Evolutionary conservation across 1,284 basidiomycete species (phyloP).

Genomic region (Heliocybe sulcata): DNA sequence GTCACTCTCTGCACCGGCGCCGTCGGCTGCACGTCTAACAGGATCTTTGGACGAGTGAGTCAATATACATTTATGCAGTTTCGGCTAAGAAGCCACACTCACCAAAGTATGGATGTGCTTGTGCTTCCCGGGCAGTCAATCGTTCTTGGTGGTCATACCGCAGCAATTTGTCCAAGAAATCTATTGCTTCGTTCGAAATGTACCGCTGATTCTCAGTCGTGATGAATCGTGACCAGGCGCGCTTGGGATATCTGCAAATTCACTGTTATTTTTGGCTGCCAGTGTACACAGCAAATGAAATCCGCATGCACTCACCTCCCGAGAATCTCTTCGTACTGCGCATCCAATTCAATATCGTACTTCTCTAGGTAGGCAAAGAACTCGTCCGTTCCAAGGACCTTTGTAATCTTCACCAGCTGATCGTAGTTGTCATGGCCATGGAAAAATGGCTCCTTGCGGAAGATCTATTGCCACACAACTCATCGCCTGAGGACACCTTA

Average conservation of each 20-base stretch:
- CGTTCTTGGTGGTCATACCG: constrained; percentile 97
- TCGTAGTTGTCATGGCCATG: constrained; percentile 99
- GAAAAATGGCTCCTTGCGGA: constrained; percentile 99
- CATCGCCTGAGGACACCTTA: background rate
- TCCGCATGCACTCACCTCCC: constrained; percentile 55
- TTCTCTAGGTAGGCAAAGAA: constrained; percentile 87
- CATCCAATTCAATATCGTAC: constrained; percentile 90
- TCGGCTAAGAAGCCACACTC: constrained; percentile 10
- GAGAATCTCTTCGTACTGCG: constrained; percentile 86
- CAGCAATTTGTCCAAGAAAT: constrained; percentile 93
- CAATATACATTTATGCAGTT: background rate
- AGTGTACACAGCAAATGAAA: background rate
- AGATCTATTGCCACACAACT: constrained; percentile 57
- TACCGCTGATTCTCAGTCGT: constrained; percentile 95
- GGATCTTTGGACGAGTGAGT: constrained; percentile 9
- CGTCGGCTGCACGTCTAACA: constrained; percentile 14
- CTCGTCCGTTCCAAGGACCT: constrained; percentile 96
- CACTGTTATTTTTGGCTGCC: background rate
- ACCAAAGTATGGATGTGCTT: constrained; percentile 89
- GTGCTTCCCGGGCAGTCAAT: constrained; percentile 88
- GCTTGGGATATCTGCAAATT: constrained; percentile 71
- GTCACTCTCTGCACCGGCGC: constrained; percentile 1
- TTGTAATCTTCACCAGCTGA: constrained; percentile 97
- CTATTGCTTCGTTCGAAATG: constrained; percentile 97
- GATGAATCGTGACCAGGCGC: constrained; percentile 92